phyloP scores from a whole-genome alignment of 306 rosid species.

The Malus sieversii region DNA sequence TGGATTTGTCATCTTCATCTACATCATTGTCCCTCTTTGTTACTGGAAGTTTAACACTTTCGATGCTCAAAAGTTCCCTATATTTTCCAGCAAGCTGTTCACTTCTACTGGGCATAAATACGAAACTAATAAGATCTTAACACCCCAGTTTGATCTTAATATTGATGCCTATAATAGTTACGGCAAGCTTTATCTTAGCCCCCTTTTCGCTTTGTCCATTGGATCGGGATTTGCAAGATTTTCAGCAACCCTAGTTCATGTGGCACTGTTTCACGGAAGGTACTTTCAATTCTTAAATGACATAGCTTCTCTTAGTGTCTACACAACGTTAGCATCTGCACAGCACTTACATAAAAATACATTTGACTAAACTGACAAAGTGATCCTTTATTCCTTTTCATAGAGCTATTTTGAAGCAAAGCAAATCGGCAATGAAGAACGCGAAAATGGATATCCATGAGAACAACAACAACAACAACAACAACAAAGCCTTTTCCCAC shows the following conservation, averaged over 20 bases:
- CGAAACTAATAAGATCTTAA: constrained; percentile 78
- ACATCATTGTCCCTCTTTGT: constrained; percentile 76
- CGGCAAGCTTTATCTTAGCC: constrained; percentile 92
- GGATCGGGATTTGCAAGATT: constrained; percentile 96
- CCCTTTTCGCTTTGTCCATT: constrained; percentile 89
- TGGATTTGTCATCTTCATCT: constrained; percentile 89
- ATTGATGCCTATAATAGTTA: constrained; percentile 66
- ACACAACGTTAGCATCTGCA: background rate
- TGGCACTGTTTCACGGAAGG: constrained; percentile 87
- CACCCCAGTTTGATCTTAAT: constrained; percentile 58
- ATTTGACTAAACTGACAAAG: background rate
- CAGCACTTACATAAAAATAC: background rate
- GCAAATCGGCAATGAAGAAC: constrained; percentile 61
- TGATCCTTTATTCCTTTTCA: constrained; percentile 8
- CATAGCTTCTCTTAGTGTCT: background rate
- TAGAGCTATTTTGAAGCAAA: constrained; percentile 80
- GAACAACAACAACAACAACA: background rate
- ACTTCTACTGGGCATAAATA: constrained; percentile 56
- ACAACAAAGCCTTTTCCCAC: no score
- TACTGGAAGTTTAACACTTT: constrained; percentile 94
- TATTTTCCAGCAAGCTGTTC: constrained; percentile 80
- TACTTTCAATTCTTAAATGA: constrained; percentile 18
- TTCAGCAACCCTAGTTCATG: constrained; percentile 89
- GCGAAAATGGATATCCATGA: constrained; percentile 73
- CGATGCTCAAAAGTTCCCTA: constrained; percentile 90